Evolutionary conservation across 768 basidiomycete genomes (phyloP).

Genomic region (Trametes cubensis): DNA sequence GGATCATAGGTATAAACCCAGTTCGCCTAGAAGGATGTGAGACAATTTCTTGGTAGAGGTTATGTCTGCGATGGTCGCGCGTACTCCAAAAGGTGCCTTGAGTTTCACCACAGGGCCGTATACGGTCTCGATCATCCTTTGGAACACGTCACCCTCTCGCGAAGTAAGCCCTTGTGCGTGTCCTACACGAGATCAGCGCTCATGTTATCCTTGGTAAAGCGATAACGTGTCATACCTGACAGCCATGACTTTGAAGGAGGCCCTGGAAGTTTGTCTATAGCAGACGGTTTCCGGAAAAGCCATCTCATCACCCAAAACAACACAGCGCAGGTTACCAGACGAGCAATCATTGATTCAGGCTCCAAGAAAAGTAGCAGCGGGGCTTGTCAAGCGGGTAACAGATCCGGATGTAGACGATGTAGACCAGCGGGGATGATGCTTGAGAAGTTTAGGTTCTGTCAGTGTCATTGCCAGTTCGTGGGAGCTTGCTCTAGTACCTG

Average conservation of each 20-base stretch:
- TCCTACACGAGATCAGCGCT: neutral
- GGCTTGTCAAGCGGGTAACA: too few relatives aligned
- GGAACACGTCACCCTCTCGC: constrained; percentile 41
- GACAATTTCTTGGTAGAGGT: neutral
- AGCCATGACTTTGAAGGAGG: neutral
- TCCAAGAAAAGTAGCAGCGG: too few relatives aligned
- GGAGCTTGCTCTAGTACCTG: too few relatives aligned
- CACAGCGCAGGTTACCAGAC: neutral
- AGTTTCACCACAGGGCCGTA: constrained; percentile 41
- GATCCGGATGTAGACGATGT: too few relatives aligned
- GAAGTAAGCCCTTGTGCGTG: constrained; percentile 33
- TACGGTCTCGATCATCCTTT: constrained; percentile 35
- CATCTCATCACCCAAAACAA: neutral
- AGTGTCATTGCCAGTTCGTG: too few relatives aligned
- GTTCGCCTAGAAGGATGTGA: neutral
- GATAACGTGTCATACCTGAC: neutral
- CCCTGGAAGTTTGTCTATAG: neutral
- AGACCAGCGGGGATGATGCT: too few relatives aligned
- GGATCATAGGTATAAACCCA: constrained; percentile 18
- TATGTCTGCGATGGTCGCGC: neutral
- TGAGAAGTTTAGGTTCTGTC: too few relatives aligned
- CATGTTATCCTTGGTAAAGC: neutral
- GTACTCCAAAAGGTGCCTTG: constrained; percentile 41
- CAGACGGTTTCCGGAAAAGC: neutral
- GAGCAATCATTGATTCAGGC: neutral